Conservation (phyloP, 108 stramenopile genomes). For the Stephanodiscus minutulus region DNA sequence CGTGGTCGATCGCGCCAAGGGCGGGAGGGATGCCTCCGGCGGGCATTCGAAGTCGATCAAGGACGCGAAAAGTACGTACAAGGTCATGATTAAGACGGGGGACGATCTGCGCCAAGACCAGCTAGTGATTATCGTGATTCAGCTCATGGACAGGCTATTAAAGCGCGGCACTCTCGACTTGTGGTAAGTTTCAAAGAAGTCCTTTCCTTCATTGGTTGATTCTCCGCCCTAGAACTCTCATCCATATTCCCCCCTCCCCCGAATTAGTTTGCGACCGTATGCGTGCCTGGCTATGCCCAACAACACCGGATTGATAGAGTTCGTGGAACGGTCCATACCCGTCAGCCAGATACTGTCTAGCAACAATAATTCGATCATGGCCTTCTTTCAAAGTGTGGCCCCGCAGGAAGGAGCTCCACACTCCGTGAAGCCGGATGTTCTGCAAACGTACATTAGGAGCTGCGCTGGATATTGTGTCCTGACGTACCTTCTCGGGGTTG, state of each 20-base stretch:
- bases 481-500: conserved; percentile 86
- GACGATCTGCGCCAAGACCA: conserved; percentile 99
- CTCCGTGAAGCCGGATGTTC: conserved; percentile 52
- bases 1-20: conserved; percentile 55
- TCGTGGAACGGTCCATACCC: conserved; percentile 90
- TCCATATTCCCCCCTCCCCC: neutral
- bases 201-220: conserved; percentile 71
- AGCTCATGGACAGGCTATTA: conserved; percentile 95
- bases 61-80: conserved; percentile 51
- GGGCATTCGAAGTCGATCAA: conserved; percentile 19
- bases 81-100: conserved; percentile 97
- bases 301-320: conserved; percentile 93
- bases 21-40: neutral
- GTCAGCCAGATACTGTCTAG: conserved; percentile 90
- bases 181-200: conserved; percentile 41
- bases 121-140: conserved; percentile 96
- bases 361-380: conserved; percentile 78
- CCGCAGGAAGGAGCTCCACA: conserved; percentile 70
- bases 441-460: conserved; percentile 76
- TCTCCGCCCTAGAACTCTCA: conserved; percentile 4
- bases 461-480: conserved; percentile 93
- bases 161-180: conserved; percentile 96
- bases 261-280: conserved; percentile 42
- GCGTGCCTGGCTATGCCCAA: conserved; percentile 89
- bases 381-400: conserved; percentile 68